phyloP scores from a whole-genome alignment of 2,329 filamentous ascomycete species.

The Metarhizium sp. region DNA sequence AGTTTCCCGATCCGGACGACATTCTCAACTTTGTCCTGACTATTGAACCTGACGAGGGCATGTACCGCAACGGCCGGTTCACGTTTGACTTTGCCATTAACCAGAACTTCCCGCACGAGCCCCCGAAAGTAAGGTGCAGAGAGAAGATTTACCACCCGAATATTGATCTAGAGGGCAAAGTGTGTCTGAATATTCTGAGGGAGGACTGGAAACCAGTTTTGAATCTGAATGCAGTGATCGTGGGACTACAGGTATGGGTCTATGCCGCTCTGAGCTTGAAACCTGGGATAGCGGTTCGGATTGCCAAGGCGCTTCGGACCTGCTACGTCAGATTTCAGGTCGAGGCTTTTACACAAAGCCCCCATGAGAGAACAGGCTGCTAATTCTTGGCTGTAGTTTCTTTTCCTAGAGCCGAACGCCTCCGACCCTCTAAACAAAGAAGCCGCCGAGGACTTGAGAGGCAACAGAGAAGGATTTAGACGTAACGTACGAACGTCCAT shows the following conservation, averaged over 20 bases:
- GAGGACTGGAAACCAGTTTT: conserved; percentile 99
- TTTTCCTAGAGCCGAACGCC: conserved; percentile 96
- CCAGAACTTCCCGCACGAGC: conserved; percentile 93
- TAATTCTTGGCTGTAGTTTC: conserved; percentile 50
- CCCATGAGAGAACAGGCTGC: neutral
- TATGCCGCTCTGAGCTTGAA: neutral
- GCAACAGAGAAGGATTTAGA: conserved; percentile 82
- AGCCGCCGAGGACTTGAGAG: conserved; percentile 82
- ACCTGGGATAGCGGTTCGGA: neutral
- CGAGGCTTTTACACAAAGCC: neutral
- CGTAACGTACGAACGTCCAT: conserved; percentile 80
- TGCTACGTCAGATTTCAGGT: neutral
- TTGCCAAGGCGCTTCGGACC: neutral
- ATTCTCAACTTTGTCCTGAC: conserved; percentile 76
- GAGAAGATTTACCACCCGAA: conserved; percentile 99
- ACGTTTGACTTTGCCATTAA: conserved; percentile 87
- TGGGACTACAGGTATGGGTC: conserved; percentile 68
- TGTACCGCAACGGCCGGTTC: conserved; percentile 83
- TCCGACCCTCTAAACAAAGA: conserved; percentile 98
- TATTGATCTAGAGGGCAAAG: conserved; percentile 95
- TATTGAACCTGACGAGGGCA: conserved; percentile 76
- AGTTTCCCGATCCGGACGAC: conserved; percentile 75
- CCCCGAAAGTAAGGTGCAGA: conserved; percentile 91
- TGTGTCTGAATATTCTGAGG: conserved; percentile 91
- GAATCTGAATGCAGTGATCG: conserved; percentile 92